Base-by-base conservation (phyloP, 257 asterid species). In the Ligustrum vulgare region DNA sequence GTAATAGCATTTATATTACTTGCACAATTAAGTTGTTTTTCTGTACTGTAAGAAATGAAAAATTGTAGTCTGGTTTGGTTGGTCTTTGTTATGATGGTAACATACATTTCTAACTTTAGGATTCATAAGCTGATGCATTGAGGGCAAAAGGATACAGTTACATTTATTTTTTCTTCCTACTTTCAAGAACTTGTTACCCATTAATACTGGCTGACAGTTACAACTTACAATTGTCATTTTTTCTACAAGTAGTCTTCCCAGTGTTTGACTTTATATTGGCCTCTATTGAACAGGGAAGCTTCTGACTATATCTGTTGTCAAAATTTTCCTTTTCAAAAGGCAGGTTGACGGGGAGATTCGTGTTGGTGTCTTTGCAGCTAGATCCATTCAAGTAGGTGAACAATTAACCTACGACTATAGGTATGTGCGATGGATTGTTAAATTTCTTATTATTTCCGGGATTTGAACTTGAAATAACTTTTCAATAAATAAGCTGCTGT, bases 301-400 rank as follows among this genome's bases (percentile, higher is more conserved):
- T 77, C 47, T 73, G 70, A 37, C 33, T 69, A 49, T 58, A 32
- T 69, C 35, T 85, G 25, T 67, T 79, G 75, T 78, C 34, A 54
- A 11, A 60, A 49, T 63, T 62, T 81, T 68, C 74, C 66, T 45
- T 74, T 70, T 73, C 36, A 54, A 65, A 75, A 94, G 98, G 98
- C 96, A 94, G 81, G 97, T 92, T 54, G 97, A 94, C 65, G 90
- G 90, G 78, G 96, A 92, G 87, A 85, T 86, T 6, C 97, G 98
- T 20, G 91, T 94, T 67, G 98, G 98, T 28, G 93, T 94, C 73
- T 94, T 94, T 85, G 98, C 98, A 34, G 86, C 93, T 72, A 84
- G 83, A 78, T 78, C 82, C 69, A 90, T 94, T 78, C 81, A 86
- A 82, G 87, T 78, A 78, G 98, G 96, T 82, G 98, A 94, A 75